These are phyloP conservation scores for Oxyria digyna DNA, from an alignment of 148 eudicot genomes.

Conservation along the genomic window DNA sequence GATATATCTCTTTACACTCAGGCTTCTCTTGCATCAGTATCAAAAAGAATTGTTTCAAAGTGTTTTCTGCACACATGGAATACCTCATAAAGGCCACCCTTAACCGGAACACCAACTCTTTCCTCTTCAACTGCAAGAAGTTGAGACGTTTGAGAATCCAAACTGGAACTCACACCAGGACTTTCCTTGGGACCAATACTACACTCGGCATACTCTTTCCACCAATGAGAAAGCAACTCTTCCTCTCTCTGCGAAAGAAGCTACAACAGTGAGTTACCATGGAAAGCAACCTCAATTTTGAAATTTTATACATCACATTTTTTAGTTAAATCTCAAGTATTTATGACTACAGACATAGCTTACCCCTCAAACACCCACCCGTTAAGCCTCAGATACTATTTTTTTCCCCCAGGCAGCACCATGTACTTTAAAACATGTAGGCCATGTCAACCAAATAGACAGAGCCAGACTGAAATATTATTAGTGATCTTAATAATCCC, in stretches of 20 bases:
- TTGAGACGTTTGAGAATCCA: constrained; percentile 19
- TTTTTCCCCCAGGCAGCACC: background rate
- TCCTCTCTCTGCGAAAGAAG: constrained; percentile 56
- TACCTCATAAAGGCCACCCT: constrained; percentile 99
- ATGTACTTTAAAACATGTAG: background rate
- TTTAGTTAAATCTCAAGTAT: background rate
- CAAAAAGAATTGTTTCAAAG: background rate
- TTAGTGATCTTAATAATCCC: background rate
- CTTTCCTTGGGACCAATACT: constrained; percentile 79
- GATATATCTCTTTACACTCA: no score
- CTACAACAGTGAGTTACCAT: background rate
- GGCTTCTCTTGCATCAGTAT: background rate
- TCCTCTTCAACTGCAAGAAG: constrained; percentile 55
- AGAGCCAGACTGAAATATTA: background rate
- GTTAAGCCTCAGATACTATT: background rate
- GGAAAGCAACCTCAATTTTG: background rate
- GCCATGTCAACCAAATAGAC: background rate
- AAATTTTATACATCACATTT: background rate
- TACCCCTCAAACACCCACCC: background rate
- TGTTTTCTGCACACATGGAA: background rate
- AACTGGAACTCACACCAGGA: constrained; percentile 19
- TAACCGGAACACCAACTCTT: constrained; percentile 98
- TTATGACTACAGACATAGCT: background rate
- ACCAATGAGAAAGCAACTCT: constrained; percentile 86
- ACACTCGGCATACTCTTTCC: constrained; percentile 97